A percentile compares a stretch with the other conserved stretches of the same genome.
Evolutionary conservation across 306 rosid species (phyloP).

Genomic region (Acacia melanoxylon): DNA sequence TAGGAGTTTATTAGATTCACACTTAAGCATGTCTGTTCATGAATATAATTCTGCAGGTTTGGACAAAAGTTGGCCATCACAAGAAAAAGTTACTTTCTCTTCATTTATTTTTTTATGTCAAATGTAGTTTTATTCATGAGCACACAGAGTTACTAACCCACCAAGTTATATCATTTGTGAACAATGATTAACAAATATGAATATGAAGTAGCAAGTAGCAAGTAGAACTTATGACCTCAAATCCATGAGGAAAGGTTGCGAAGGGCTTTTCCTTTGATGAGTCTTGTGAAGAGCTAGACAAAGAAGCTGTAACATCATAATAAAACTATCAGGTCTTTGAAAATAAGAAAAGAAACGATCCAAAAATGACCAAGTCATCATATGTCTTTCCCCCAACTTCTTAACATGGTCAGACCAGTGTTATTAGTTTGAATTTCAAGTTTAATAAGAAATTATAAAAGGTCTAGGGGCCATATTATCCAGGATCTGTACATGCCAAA

Average conservation of each 20-base stretch:
- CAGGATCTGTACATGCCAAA: conserved; percentile 3
- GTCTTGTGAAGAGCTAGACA: conserved; percentile 43
- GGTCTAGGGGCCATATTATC: background rate
- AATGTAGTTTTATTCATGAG: conserved; percentile 3
- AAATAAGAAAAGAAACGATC: background rate
- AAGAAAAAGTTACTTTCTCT: conserved; percentile 6
- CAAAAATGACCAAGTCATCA: conserved; percentile 10
- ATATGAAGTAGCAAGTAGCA: conserved; percentile 7
- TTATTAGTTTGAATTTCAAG: background rate
- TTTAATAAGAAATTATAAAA: background rate
- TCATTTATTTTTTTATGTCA: conserved; percentile 17
- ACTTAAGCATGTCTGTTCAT: background rate
- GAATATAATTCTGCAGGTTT: conserved; percentile 22
- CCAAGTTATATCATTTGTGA: conserved; percentile 19
- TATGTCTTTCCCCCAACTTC: background rate
- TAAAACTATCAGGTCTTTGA: conserved; percentile 12
- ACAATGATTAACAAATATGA: background rate
- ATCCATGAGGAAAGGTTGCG: conserved; percentile 77
- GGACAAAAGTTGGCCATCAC: conserved; percentile 11
- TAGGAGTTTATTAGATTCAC: conserved; percentile 26
- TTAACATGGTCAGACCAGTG: background rate
- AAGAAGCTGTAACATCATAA: conserved; percentile 44
- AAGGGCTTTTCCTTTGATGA: conserved; percentile 56
- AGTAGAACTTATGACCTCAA: conserved; percentile 61
- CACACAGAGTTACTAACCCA: conserved; percentile 15